Percentiles rank a stretch among this genome's conserved stretches.
These are phyloP conservation scores for Populus euphratica DNA, from an alignment of 345 rosid genomes.

Conservation along the genomic window DNA sequence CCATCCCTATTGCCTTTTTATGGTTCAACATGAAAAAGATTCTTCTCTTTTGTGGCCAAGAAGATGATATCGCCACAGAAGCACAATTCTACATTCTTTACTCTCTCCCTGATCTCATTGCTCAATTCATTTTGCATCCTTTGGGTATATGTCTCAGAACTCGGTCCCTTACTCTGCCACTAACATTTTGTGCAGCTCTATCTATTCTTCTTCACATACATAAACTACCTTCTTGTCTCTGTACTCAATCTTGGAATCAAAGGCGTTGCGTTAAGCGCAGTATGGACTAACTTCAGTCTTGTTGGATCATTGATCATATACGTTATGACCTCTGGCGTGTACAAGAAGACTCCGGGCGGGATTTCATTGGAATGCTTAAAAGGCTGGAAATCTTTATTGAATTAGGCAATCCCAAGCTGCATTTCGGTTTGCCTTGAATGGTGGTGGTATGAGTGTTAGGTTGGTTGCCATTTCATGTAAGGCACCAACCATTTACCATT, in stretches of 20 bases:
- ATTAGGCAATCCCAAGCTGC: slow-evolving; percentile 43
- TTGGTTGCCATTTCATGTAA: too few relatives aligned
- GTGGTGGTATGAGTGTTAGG: slow-evolving; percentile 66
- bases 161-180: slow-evolving; percentile 58
- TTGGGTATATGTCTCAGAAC: slow-evolving; percentile 42
- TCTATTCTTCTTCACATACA: slow-evolving; percentile 62
- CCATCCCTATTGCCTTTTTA: slow-evolving; percentile 38
- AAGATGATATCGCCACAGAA: slow-evolving; percentile 29
- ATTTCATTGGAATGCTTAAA: slow-evolving; percentile 35
- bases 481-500: too few relatives aligned
- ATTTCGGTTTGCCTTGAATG: slow-evolving; percentile 49
- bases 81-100: slow-evolving; percentile 36
- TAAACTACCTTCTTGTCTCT: slow-evolving; percentile 39
- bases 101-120: slow-evolving; percentile 41
- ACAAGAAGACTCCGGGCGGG: slow-evolving; percentile 34
- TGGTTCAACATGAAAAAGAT: slow-evolving; percentile 40
- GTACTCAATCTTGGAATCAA: slow-evolving; percentile 37
- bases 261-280: slow-evolving; percentile 38
- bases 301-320: slow-evolving; percentile 30
- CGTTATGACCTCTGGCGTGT: slow-evolving; percentile 23
- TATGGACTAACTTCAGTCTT: slow-evolving; percentile 39
- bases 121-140: slow-evolving; percentile 44
- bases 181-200: slow-evolving; percentile 56
- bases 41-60: slow-evolving; percentile 40
- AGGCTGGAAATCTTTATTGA: slow-evolving; percentile 32